Evolutionary conservation across 2,329 filamentous ascomycete genomes (phyloP).

Genomic region (Diaporthe sp.): DNA sequence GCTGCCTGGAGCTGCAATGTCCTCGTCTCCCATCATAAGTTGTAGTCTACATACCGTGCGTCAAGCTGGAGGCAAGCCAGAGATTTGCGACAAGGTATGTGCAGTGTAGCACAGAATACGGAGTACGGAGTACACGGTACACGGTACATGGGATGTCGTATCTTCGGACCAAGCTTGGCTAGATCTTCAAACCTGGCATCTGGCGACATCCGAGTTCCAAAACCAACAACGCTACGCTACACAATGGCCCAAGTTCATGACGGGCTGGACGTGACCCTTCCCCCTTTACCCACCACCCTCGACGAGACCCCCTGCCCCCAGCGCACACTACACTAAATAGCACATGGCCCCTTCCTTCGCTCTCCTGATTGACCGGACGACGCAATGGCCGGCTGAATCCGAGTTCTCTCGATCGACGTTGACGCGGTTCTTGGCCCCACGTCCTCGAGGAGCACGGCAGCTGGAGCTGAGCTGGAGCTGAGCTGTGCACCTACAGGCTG

Average conservation of each 20-base stretch:
- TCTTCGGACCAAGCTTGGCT: conserved; percentile 25
- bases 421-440: not conserved
- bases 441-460: not conserved
- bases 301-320: not conserved
- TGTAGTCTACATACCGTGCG: not conserved
- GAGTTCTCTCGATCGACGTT: not conserved
- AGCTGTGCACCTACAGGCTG: not conserved
- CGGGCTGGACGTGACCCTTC: not conserved
- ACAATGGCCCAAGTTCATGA: conserved; percentile 7
- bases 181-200: conserved; percentile 32
- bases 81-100: conserved; percentile 5
- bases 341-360: conserved; percentile 8
- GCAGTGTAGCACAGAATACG: not conserved
- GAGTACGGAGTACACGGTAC: not conserved
- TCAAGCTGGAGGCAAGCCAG: not conserved
- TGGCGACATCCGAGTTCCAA: conserved; percentile 33
- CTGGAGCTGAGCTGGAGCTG: not conserved
- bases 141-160: conserved; percentile 13
- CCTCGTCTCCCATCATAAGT: not conserved
- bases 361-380: conserved; percentile 31
- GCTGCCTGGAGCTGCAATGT: not conserved
- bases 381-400: conserved; percentile 12
- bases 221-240: conserved; percentile 22
- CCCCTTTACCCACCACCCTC: not conserved
- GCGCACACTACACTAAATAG: conserved; percentile 2